Percentiles rank a stretch among this genome's conserved stretches.
These are phyloP conservation scores for Proliferodiscus dingleyae DNA, from an alignment of 2,329 filamentous ascomycete species.

Conservation along the genomic window DNA sequence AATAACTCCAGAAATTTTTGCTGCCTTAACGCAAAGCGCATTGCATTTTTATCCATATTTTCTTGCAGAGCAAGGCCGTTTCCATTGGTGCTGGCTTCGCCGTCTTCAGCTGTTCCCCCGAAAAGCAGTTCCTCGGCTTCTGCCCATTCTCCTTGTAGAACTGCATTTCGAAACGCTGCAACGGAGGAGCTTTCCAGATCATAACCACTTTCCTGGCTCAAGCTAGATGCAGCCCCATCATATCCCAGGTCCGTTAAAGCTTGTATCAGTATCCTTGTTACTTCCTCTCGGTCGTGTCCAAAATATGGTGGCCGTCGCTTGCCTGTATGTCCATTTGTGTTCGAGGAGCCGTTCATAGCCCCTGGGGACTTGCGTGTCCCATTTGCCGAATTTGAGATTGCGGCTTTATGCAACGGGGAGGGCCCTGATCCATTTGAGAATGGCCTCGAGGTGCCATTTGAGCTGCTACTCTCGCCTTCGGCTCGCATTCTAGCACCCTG, in stretches of 20 bases:
- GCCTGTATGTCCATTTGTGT: slow-evolving; percentile 26
- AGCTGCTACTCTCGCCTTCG: slow-evolving; percentile 48
- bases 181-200: slow-evolving; percentile 83
- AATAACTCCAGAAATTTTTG: slow-evolving; percentile 94
- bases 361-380: slow-evolving; percentile 42
- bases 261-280: slow-evolving; percentile 89
- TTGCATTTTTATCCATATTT: slow-evolving; percentile 68
- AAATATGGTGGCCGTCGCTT: slow-evolving; percentile 50
- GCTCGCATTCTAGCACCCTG: slow-evolving; percentile 56
- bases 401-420: slow-evolving; percentile 40
- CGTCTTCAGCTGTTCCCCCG: slow-evolving; percentile 41
- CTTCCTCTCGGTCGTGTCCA: slow-evolving; percentile 87
- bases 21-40: slow-evolving; percentile 84
- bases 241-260: slow-evolving; percentile 87
- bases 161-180: slow-evolving; percentile 75
- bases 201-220: slow-evolving; percentile 79
- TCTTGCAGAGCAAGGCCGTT: slow-evolving; percentile 70
- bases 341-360: slow-evolving; percentile 51
- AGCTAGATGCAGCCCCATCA: slow-evolving; percentile 63
- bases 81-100: slow-evolving; percentile 38
- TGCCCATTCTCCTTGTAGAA: slow-evolving; percentile 75
- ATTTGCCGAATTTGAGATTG: slow-evolving; percentile 39
- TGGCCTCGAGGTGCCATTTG: slow-evolving; percentile 50
- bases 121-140: slow-evolving; percentile 80
- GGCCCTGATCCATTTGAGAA: slow-evolving; percentile 51